These are phyloP conservation scores for Aspergillus tanneri DNA, from an alignment of 2,329 filamentous ascomycete species.

Conservation along the genomic window DNA sequence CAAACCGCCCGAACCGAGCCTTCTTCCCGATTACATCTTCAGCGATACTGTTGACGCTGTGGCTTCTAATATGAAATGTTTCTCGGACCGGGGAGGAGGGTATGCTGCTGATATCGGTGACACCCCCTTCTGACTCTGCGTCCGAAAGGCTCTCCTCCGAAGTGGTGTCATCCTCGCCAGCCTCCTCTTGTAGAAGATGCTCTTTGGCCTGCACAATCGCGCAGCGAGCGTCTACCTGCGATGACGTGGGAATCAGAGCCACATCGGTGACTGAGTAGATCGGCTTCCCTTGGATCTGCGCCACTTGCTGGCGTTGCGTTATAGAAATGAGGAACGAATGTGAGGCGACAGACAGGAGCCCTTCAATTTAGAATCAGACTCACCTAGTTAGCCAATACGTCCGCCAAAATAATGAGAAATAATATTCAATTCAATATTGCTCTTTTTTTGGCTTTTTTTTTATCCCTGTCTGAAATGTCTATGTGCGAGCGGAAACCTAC, in stretches of 20 bases:
- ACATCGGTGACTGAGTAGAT: slow-evolving; percentile 88
- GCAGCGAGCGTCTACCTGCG: slow-evolving; percentile 68
- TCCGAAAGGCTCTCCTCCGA: slow-evolving; percentile 28
- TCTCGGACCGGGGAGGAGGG: slow-evolving; percentile 30
- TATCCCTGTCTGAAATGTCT: too few species aligned
- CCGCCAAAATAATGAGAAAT: not conserved
- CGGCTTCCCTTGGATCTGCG: slow-evolving; percentile 76
- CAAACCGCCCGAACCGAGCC: slow-evolving; percentile 85
- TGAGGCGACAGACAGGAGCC: slow-evolving; percentile 77
- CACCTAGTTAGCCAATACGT: too few species aligned
- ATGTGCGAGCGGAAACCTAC: slow-evolving; percentile 38
- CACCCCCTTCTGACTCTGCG: slow-evolving; percentile 29
- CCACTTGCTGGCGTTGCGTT: slow-evolving; percentile 81
- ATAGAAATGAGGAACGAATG: slow-evolving; percentile 85
- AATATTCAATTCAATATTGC: not conserved
- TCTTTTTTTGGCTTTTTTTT: too few species aligned
- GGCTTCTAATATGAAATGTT: slow-evolving; percentile 28
- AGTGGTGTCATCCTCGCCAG: slow-evolving; percentile 30
- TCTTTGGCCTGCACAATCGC: slow-evolving; percentile 65
- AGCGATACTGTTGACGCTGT: slow-evolving; percentile 62
- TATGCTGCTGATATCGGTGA: slow-evolving; percentile 28
- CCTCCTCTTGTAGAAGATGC: slow-evolving; percentile 43
- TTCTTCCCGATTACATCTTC: slow-evolving; percentile 83
- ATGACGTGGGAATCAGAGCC: slow-evolving; percentile 82
- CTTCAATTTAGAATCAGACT: slow-evolving; percentile 47